Evolutionary conservation across 2,329 filamentous ascomycete species (phyloP).

Genomic region (Grosmannia serpens): DNA sequence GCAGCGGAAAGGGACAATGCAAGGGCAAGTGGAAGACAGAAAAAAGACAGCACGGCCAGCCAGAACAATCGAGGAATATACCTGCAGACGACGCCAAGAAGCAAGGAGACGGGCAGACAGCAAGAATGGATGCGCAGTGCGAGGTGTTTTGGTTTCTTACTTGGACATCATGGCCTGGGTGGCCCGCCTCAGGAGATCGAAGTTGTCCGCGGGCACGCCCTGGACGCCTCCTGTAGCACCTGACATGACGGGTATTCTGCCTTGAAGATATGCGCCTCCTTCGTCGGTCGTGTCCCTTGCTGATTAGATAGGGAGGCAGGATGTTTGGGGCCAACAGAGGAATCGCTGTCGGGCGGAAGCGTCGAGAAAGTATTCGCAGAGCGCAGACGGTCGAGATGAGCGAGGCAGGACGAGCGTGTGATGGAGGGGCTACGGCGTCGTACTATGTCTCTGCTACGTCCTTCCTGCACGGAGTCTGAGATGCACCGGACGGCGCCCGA

Average conservation of each 20-base stretch:
- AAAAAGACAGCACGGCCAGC: too few relatives aligned
- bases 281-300: background rate
- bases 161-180: slow-evolving; percentile 53
- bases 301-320: too few relatives aligned
- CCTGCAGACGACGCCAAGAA: too few relatives aligned
- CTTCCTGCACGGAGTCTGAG: background rate
- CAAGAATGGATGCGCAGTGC: background rate
- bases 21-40: too few relatives aligned
- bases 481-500: background rate
- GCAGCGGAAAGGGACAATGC: too few relatives aligned
- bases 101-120: background rate
- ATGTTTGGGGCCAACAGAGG: too few relatives aligned
- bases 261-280: background rate
- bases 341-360: too few relatives aligned
- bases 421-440: background rate
- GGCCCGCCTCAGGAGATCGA: slow-evolving; percentile 46
- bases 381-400: background rate
- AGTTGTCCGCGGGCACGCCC: slow-evolving; percentile 24
- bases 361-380: too few relatives aligned
- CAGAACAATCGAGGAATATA: too few relatives aligned
- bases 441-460: background rate
- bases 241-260: slow-evolving; percentile 29
- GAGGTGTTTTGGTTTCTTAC: slow-evolving; percentile 28
- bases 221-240: slow-evolving; percentile 26
- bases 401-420: background rate